Base-by-base conservation (phyloP, 148 eudicot genomes). In the Chenopodium album region DNA sequence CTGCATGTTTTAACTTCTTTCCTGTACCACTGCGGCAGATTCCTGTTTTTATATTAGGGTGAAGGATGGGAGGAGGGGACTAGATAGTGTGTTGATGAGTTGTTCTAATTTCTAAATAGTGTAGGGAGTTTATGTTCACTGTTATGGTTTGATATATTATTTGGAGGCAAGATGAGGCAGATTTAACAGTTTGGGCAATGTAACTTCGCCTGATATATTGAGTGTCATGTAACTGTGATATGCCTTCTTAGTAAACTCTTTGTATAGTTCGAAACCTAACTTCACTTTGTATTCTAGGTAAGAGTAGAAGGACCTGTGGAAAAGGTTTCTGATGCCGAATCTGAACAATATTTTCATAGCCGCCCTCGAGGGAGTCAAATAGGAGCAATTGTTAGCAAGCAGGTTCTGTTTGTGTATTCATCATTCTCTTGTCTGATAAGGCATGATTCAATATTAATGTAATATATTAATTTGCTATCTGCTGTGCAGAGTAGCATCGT, bases 361-460 rank as follows among this genome's bases (percentile, higher is more conserved):
- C 99, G 96, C 78, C 99, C 98, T 75, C 88, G 95, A 29, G 99
- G 98, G 85, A 97, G 98, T 89, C 99, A 97, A 85, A 91, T 97
- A 89, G 99, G 99, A 84, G 98, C 99, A 75, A 87, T 97, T 75
- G 98, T 85, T 86, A 92, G 99, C 94, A 86, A 90, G 79, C 99
- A 97, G 97, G 99, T 94, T 83, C 76, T 29, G 32, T 46, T 68
- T 4, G 7, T 23, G 52, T 46, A 20, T 71, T 77, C 73, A 26
- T 78, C 23, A 76, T 32, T 84, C 32, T 48, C 74, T 70, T 56
- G 10, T 34, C 77, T 47, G 60, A 29, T 71, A 72, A 52, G 54
- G 59, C 28, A 47, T 41, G 48, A 69, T 54, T 8, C 29, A n/a
- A 76, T 22, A 46, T 85, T 75, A 37, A 23, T 28, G 1, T 52